Percentiles rank a stretch among this genome's conserved stretches.
These are phyloP conservation scores for Postia placenta DNA, from an alignment of 768 basidiomycete species.

Conservation along the genomic window DNA sequence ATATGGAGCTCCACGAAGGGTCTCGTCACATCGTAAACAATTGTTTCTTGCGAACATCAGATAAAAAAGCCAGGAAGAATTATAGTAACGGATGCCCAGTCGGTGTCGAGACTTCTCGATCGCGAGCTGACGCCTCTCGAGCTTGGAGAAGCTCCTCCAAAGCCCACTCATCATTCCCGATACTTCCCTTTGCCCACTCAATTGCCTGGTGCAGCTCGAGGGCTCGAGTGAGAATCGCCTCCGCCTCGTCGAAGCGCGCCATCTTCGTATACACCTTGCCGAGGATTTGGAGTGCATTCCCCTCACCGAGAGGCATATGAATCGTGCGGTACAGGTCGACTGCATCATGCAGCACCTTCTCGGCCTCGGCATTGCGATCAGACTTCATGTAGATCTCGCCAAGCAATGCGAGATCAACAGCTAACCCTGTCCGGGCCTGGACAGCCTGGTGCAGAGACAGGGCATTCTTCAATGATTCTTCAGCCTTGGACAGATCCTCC, in stretches of 20 bases:
- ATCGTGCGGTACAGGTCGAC: not conserved
- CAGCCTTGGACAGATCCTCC: not conserved
- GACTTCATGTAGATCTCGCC: not conserved
- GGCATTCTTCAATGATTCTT: not conserved
- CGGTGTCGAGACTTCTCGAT: too few relatives aligned
- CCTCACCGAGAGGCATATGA: not conserved
- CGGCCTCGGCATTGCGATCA: not conserved
- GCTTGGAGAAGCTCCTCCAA: too few relatives aligned
- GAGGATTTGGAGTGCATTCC: not conserved
- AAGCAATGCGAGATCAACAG: not conserved
- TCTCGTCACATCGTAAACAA: too few relatives aligned
- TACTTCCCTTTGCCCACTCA: too few relatives aligned
- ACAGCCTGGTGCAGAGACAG: not conserved
- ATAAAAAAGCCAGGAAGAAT: too few relatives aligned
- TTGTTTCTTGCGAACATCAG: too few relatives aligned
- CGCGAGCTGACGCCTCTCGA: too few relatives aligned
- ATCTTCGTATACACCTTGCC: not conserved
- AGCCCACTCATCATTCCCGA: too few relatives aligned
- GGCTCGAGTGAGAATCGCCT: not conserved
- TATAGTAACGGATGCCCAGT: too few relatives aligned
- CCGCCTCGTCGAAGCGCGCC: not conserved
- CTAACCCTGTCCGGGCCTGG: not conserved
- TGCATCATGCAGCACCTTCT: not conserved
- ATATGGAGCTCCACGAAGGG: too few relatives aligned
- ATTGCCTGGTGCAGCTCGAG: not conserved